Conservation (phyloP, 345 rosid species). For the Lagerstroemia speciosa region DNA sequence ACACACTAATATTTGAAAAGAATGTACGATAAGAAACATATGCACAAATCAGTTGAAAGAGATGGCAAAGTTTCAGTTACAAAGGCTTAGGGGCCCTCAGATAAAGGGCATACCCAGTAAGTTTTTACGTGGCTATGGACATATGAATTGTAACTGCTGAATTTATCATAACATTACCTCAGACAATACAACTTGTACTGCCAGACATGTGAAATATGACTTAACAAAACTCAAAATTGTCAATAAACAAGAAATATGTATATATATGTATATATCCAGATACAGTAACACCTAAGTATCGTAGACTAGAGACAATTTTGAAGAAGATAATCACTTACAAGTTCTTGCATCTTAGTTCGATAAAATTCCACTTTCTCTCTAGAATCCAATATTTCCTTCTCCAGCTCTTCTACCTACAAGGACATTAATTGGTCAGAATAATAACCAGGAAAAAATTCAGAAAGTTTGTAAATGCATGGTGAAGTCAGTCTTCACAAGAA, state of each 20-base stretch:
- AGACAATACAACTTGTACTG: not conserved
- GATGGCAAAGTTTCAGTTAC: not conserved
- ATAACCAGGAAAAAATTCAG: no score
- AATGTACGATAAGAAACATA: not conserved
- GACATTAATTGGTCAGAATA: slow-evolving; percentile 4
- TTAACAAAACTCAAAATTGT: no score
- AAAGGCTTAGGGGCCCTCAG: not conserved
- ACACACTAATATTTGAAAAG: not conserved
- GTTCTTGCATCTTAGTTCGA: slow-evolving; percentile 92
- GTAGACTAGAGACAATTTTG: not conserved
- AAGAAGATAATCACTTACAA: slow-evolving; percentile 42
- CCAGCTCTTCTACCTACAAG: slow-evolving; percentile 79
- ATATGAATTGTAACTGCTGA: not conserved
- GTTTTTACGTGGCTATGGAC: no score
- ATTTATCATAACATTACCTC: not conserved
- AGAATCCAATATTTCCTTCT: slow-evolving; percentile 73
- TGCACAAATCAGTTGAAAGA: not conserved
- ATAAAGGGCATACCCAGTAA: not conserved
- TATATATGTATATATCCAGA: not conserved
- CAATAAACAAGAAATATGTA: no score
- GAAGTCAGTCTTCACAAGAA: not conserved
- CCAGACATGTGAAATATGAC: not conserved
- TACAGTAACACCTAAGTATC: not conserved
- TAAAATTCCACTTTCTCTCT: slow-evolving; percentile 76
- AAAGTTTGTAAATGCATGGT: not conserved